These are phyloP conservation scores for Monosporozyma solicola DNA, from an alignment of 805 yeast genomes.

Conservation along the genomic window DNA sequence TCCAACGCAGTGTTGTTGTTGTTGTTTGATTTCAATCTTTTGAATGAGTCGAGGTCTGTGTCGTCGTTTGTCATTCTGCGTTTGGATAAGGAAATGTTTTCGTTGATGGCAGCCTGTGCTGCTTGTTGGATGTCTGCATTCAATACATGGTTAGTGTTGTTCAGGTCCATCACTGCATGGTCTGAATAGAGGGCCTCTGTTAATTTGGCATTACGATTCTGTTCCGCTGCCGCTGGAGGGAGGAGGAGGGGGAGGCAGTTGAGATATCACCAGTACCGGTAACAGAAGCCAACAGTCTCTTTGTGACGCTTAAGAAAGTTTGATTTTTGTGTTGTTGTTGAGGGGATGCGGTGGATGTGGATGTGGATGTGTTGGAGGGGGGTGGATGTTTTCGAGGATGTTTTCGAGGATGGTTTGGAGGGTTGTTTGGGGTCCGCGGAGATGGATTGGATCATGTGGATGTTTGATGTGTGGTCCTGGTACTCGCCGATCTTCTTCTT, in stretches of 20 bases:
- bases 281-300: neutral
- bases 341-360: neutral
- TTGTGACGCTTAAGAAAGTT: neutral
- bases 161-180: neutral
- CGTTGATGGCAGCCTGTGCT: conserved; percentile 23
- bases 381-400: no score
- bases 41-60: conserved; percentile 2
- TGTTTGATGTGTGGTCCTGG: conserved; percentile 7
- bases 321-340: neutral
- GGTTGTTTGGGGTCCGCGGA: neutral
- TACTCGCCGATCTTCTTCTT: conserved; percentile 28
- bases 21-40: conserved; percentile 5
- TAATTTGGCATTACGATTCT: neutral
- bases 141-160: neutral
- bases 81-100: conserved; percentile 12
- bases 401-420: neutral
- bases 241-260: neutral
- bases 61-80: conserved; percentile 11
- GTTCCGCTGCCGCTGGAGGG: neutral
- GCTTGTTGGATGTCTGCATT: conserved; percentile 17
- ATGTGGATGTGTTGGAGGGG: conserved; percentile 1
- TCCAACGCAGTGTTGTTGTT: conserved; percentile 6
- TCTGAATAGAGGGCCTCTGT: neutral
- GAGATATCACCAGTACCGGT: neutral
- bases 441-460: neutral